phyloP scores from a whole-genome alignment of 2,329 filamentous ascomycete genomes.

The Aspergillus udagawae region DNA sequence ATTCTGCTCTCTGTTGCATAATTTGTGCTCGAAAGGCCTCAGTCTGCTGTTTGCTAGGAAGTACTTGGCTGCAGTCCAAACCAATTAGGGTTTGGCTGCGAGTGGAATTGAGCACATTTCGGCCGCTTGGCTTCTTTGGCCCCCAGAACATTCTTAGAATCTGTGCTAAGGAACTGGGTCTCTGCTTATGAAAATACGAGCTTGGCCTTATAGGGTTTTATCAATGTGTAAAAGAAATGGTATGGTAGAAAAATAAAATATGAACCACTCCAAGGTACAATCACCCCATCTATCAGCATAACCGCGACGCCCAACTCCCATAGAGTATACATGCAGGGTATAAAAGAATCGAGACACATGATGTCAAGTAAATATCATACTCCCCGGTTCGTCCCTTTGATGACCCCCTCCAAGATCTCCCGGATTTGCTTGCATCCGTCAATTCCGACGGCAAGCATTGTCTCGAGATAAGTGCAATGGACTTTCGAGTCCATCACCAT shows the following conservation, averaged over 20 bases:
- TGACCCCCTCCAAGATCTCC: constrained; percentile 73
- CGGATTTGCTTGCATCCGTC: constrained; percentile 88
- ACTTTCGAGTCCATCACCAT: constrained; percentile 84
- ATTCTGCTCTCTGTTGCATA: background rate
- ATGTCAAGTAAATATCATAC: constrained; percentile 14
- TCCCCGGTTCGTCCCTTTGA: constrained; percentile 51
- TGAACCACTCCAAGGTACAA: background rate
- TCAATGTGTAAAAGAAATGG: background rate
- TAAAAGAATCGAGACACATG: background rate
- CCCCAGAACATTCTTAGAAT: too few relatives aligned
- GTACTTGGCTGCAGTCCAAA: background rate
- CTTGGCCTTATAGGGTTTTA: background rate
- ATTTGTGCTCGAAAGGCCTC: constrained; percentile 5
- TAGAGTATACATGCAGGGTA: constrained; percentile 5
- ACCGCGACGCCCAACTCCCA: constrained; percentile 6
- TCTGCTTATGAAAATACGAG: too few relatives aligned
- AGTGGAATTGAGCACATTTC: constrained; percentile 13
- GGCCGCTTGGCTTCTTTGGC: background rate
- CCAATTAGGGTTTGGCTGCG: background rate
- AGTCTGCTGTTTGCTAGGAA: background rate
- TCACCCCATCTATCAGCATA: background rate
- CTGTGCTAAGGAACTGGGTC: too few relatives aligned
- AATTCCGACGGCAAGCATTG: constrained; percentile 87
- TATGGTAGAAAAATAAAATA: background rate
- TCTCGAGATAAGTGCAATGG: constrained; percentile 74